A percentile compares a stretch with the other conserved stretches of the same genome.
These are phyloP conservation scores for Apocynum venetum DNA, from an alignment of 257 asterid genomes.

Conservation along the genomic window DNA sequence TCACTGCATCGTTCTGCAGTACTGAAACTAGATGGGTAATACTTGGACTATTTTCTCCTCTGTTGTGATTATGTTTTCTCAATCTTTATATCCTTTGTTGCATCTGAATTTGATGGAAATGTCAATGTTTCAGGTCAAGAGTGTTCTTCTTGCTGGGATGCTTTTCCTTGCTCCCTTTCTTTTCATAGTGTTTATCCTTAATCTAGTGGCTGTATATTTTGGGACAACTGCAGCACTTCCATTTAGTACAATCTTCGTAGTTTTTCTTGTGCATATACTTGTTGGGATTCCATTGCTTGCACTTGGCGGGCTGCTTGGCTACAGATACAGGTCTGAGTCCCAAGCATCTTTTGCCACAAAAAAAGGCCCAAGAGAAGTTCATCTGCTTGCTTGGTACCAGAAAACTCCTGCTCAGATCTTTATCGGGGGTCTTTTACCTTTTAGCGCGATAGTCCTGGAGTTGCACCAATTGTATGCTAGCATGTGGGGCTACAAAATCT, in stretches of 20 bases:
- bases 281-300: constrained; percentile 60
- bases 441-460: constrained; percentile 69
- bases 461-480: constrained; percentile 65
- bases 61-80: constrained; percentile 2
- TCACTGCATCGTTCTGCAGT: constrained; percentile 57
- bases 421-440: constrained; percentile 77
- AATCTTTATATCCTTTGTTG: not conserved
- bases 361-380: constrained; percentile 55
- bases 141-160: constrained; percentile 45
- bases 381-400: constrained; percentile 52
- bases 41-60: constrained; percentile 5
- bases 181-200: constrained; percentile 44
- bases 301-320: constrained; percentile 61
- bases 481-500: constrained; percentile 81
- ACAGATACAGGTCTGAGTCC: constrained; percentile 39
- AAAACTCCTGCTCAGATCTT: constrained; percentile 71
- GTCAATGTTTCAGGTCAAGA: constrained; percentile 43
- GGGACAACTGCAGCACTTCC: constrained; percentile 71
- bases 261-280: constrained; percentile 40
- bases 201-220: constrained; percentile 42
- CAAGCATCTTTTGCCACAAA: constrained; percentile 44
- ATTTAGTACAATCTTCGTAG: constrained; percentile 50
- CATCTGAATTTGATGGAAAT: constrained; percentile 7
- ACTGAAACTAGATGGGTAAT: constrained; percentile 70
- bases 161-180: constrained; percentile 56